These are phyloP conservation scores for Phytomonas sp. DNA, from an alignment of 208 protist species.

Conservation along the genomic window DNA sequence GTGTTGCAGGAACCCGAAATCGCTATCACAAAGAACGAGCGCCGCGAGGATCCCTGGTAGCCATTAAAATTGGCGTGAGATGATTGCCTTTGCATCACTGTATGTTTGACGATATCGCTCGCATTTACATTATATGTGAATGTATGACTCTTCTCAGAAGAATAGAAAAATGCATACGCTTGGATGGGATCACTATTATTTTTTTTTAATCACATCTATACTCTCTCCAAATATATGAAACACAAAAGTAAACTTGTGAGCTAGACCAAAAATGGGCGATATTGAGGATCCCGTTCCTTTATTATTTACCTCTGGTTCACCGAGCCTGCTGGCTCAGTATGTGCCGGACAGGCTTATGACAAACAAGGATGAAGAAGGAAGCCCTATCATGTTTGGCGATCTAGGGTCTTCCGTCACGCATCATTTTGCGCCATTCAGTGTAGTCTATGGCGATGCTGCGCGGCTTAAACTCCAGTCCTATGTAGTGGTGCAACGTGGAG, in stretches of 20 bases:
- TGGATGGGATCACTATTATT: background rate
- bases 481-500: slow-evolving; percentile 22
- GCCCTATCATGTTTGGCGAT: background rate
- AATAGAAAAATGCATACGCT: background rate
- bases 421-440: background rate
- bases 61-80: background rate
- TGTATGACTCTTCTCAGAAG: slow-evolving; percentile 1
- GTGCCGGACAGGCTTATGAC: background rate
- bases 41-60: slow-evolving; percentile 79
- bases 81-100: background rate
- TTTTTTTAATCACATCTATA: background rate
- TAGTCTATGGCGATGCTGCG: background rate
- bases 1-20: slow-evolving; percentile 84
- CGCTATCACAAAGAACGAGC: slow-evolving; percentile 67
- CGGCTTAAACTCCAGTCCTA: slow-evolving; percentile 9
- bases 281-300: slow-evolving; percentile 19
- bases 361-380: background rate
- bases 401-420: background rate
- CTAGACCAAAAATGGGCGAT: background rate
- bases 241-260: background rate
- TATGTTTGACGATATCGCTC: slow-evolving; percentile 2
- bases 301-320: slow-evolving; percentile 24
- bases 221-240: slow-evolving; percentile 1
- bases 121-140: background rate
- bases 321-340: background rate